A percentile compares a stretch with the other conserved stretches of the same genome.
Evolutionary conservation across 176 grass and related monocot species (phyloP).

Genomic region (Tillandsia leiboldiana): DNA sequence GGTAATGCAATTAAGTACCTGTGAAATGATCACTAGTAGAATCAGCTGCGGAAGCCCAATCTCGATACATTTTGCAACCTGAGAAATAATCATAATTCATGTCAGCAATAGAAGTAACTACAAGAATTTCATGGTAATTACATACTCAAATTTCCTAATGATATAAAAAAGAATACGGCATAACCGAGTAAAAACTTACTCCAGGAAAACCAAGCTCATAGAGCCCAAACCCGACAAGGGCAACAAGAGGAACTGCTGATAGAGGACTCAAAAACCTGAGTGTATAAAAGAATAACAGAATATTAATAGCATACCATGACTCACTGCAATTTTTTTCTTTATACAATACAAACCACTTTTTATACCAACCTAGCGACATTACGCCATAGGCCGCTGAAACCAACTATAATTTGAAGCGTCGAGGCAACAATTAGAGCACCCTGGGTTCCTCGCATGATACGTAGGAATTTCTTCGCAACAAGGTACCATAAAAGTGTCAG

Average conservation of each 20-base stretch:
- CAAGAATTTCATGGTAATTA: too few species aligned
- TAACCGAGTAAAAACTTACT: slow-evolving; percentile 32
- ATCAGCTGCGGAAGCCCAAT: slow-evolving; percentile 93
- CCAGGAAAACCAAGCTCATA: slow-evolving; percentile 97
- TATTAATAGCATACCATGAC: slow-evolving; percentile 1
- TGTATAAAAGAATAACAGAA: slow-evolving; percentile 4
- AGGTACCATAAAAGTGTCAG: slow-evolving; percentile 21
- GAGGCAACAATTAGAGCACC: slow-evolving; percentile 94
- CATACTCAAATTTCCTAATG: too few species aligned
- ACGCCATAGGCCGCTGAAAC: slow-evolving; percentile 97
- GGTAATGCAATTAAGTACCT: slow-evolving; percentile 36
- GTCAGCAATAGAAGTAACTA: slow-evolving; percentile 14
- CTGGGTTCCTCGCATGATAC: slow-evolving; percentile 93
- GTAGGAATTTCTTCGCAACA: slow-evolving; percentile 72
- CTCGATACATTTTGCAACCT: slow-evolving; percentile 98
- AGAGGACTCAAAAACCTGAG: slow-evolving; percentile 84
- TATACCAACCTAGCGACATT: slow-evolving; percentile 76
- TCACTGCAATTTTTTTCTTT: slow-evolving; percentile 1
- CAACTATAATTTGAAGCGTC: slow-evolving; percentile 87
- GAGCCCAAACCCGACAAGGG: slow-evolving; percentile 74
- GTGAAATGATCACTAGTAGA: slow-evolving; percentile 71
- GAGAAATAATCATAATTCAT: slow-evolving; percentile 19
- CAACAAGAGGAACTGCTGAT: slow-evolving; percentile 76
- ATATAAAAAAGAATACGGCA: background rate
- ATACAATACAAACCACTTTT: background rate